Base-by-base conservation (phyloP, 1,284 basidiomycete species). In the Pyrrhoderma lamaoense region DNA sequence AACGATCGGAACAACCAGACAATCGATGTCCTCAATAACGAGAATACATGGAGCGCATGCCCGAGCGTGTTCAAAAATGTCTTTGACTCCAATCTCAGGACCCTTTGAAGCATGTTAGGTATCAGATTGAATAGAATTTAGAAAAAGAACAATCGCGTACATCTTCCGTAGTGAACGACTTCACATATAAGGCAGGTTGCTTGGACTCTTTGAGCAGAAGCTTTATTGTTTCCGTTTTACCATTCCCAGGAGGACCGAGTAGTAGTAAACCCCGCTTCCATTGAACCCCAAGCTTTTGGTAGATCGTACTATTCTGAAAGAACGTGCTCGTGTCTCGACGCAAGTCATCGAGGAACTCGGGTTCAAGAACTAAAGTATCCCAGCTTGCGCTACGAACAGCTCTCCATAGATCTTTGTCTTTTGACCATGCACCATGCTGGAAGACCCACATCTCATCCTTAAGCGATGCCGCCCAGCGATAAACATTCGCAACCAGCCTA, bases 1-100 rank as follows among this genome's bases (percentile, higher is more conserved):
- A 38, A 71, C 70, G 21, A 59, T 35, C 38, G 69, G 63, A 3
- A 57, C 67, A 53, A 74, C 65, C 53, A 73, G 64, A 8, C 67
- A 67, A 56, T 75, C 73, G 8, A 75, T 59, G 55, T 76, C 73
- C 52, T 76, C 73, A 9, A 76, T 56, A 8, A 76, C 60, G 23
- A 76, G 64, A 9, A 76, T 62, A 49, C 72, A 74, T 22, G 71
- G 71, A 3, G 70, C 63, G n/a, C 58, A 58, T 36, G 48, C 34
- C 8, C 67, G 58, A n/a, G 68, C 68, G 11, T 64, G 59, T 8
- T 59, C 57, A 51, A 70, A 70, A 48, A 69, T 63, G 9, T 36
- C 43, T 9, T 61, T 57, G 45, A 70, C 62, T 5, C 63, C 63
- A 13, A 45, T 43, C 53, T 68, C 66, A 7, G 64, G 62, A 3